Evolutionary conservation across 2,329 filamentous ascomycete genomes (phyloP), one percentile per base, ranked within the genome.

Genomic region (Fusarium sp.): DNA sequence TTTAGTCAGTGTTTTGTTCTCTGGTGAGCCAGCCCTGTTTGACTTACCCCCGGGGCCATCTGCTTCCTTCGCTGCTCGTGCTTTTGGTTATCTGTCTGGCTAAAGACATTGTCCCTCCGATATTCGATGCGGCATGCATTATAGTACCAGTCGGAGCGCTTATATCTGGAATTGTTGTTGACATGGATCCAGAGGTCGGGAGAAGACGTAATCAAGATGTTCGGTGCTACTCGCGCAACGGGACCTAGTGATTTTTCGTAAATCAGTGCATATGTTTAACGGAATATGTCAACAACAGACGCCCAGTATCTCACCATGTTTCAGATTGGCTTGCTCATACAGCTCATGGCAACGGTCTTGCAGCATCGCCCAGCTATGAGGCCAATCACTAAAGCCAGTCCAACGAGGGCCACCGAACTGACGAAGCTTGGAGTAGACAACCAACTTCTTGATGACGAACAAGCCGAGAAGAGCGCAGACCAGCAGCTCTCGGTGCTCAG

Each of bases 401-500:
- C n/a, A n/a, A 5, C 11, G 8, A 20, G 40, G 52, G 11, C 52
- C 52, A 8, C 32, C 32, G 12, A 55, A 55, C 15, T 55, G 27
- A 12, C 40, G 40, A 16, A 55, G 20, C 10, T 29, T 29, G 27
- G 27, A 29, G 27, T 29, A 29, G 27, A 29, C 27, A 10, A 29
- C 10, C 27, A 29, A 29, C 27, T 29, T 29, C 27, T 29, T 29
- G 27, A 29, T 29, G 27, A 29, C 27, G 27, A 29, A 29, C 27
- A 29, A 29, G 27, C 27, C 27, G 27, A 29, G 27, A 29, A 29
- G 27, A 29, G 27, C 10, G 27, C 27, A 29, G 27, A 11, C 27
- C 27, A 29, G 27, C 27, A 29, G 27, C 10, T 29, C 52, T 83
- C 85, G 27, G 10, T 29, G 27, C 27, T 29, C 27, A 29, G 27